Evolutionary conservation across 352 stramenopile genomes (phyloP), one percentile per base, ranked within the genome.

Genomic region (Plasmopara halstedii): DNA sequence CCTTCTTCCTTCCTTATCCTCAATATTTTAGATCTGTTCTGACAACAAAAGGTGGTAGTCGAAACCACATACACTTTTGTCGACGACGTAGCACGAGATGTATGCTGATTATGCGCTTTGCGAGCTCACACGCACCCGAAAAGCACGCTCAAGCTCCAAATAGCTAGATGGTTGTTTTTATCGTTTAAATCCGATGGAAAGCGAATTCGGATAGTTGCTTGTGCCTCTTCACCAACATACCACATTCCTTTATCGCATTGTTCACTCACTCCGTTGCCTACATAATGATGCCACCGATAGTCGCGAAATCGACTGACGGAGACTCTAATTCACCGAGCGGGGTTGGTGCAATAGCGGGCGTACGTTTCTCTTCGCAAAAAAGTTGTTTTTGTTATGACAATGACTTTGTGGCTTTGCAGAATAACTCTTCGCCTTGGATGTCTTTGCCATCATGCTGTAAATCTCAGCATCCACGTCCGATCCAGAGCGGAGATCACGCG

Each of bases 261-360:
- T 46, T 62, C 49, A 57, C 58, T 63, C 39, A 64, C 58, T 58
- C 58, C 50, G 45, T 53, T 56, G 42, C 58, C 53, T 67, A 41
- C 35, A 61, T 57, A 41, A 20, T 51, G 32, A 38, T 56, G 54
- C 48, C 49, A 49, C 46, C 41, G 42, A 54, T 58, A 46, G 36
- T 43, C 49, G 53, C n/a, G n/a, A n/a, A 72, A 56, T 60, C 29
- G 37, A 27, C 26, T 32, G 17, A 41, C 27, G 38, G 57, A 48
- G 57, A 56, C 31, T 40, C 53, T 81, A 87, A 50, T 87, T 85
- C 49, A 83, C 59, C 59, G 72, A 77, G 46, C 75, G 72, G 38
- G 75, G 75, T 63, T 87, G 75, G 54, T 85, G 75, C 32, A 85
- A 62, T 32, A 65, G 46, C 36, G 60, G 62, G 53, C 71, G 79